These are phyloP conservation scores for Candida albicans DNA, from an alignment of 1,139 yeast genomes.

Conservation along the genomic window DNA sequence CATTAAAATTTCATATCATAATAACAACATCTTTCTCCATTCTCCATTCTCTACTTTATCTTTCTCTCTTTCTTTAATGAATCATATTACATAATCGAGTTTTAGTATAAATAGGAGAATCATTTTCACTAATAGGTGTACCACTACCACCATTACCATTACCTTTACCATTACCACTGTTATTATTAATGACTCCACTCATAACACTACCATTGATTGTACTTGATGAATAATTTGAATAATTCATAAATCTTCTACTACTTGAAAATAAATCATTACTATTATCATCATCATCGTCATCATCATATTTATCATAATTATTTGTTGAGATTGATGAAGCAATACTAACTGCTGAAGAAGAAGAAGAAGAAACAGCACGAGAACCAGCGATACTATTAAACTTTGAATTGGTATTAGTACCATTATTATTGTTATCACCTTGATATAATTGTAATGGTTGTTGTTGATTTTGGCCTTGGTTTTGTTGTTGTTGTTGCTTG, in stretches of 20 bases:
- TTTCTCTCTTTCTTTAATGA: constrained; percentile 1
- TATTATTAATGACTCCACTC: not conserved
- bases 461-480: no score
- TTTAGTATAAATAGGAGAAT: constrained; percentile 10
- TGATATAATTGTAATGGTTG: constrained; percentile 1
- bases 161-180: not conserved
- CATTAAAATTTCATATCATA: no score
- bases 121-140: constrained; percentile 14
- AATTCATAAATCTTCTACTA: constrained; percentile 1
- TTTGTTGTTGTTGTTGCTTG: not conserved
- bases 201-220: not conserved
- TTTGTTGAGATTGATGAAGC: constrained; percentile 3
- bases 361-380: no score
- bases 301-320: no score
- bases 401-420: constrained; percentile 1
- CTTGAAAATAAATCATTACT: constrained; percentile 6
- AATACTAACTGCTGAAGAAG: constrained; percentile 4
- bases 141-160: not conserved
- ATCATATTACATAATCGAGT: constrained; percentile 5
- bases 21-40: no score
- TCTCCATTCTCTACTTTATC: no score
- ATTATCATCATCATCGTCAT: constrained; percentile 1
- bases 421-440: no score
- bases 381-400: no score
- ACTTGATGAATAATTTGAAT: not conserved